phyloP scores from a whole-genome alignment of 345 rosid genomes.

The Eutrema heterophyllum region DNA sequence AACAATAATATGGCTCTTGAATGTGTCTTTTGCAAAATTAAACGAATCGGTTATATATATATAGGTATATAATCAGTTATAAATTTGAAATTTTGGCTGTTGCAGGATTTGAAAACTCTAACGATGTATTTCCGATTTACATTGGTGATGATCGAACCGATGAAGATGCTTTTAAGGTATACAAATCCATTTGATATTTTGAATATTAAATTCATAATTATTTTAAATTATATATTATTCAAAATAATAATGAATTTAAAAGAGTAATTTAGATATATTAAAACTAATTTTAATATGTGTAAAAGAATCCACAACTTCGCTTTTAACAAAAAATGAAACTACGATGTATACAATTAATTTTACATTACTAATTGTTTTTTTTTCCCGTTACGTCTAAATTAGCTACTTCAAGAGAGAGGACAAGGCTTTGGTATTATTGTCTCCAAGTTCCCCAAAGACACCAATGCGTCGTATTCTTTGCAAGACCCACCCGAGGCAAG shows the following conservation, averaged over 20 bases:
- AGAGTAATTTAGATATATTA: not conserved
- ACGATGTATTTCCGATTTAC: slow-evolving; percentile 78
- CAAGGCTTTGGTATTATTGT: slow-evolving; percentile 97
- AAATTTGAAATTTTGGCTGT: not conserved
- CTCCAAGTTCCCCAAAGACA: slow-evolving; percentile 86
- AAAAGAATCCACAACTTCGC: not conserved
- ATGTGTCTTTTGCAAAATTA: not conserved
- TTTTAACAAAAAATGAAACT: not conserved
- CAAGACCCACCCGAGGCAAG: slow-evolving; percentile 70
- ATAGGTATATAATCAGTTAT: not conserved
- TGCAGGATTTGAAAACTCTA: slow-evolving; percentile 70
- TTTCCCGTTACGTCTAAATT: not conserved
- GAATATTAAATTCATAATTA: not conserved
- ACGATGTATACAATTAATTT: not conserved
- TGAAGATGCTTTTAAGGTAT: slow-evolving; percentile 98
- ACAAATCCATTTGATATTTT: slow-evolving; percentile 1
- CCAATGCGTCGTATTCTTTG: slow-evolving; percentile 78
- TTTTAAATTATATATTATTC: not conserved
- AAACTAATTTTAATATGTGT: not conserved
- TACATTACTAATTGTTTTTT: not conserved
- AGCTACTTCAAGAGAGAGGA: slow-evolving; percentile 70
- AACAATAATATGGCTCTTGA: not conserved
- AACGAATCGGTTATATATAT: not conserved
- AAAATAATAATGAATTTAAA: not conserved
- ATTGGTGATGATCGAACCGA: slow-evolving; percentile 94